phyloP scores from a whole-genome alignment of 306 rosid genomes.

The Glycine soja region DNA sequence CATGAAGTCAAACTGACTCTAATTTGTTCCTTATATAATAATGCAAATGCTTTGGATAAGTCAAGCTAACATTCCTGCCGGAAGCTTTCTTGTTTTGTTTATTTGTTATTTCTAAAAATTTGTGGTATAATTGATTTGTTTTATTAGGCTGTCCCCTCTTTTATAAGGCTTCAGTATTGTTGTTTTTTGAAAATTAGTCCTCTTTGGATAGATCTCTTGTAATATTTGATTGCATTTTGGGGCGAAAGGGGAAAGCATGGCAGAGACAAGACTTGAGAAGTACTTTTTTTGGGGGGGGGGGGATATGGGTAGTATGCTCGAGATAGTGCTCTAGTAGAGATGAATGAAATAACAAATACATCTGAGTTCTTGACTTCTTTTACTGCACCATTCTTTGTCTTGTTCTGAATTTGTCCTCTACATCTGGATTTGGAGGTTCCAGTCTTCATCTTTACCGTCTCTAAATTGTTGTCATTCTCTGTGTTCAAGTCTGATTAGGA shows the following conservation, averaged over 20 bases:
- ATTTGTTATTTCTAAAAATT: not conserved
- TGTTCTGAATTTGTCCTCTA: not conserved
- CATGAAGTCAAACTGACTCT: conserved; percentile 37
- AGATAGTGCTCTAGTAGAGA: too few species aligned
- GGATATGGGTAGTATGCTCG: too few species aligned
- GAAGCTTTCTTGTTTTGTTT: conserved; percentile 30
- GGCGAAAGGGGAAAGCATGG: conserved; percentile 1
- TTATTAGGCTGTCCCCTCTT: not conserved
- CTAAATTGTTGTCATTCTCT: not conserved
- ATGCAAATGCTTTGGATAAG: conserved; percentile 42
- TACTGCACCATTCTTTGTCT: not conserved
- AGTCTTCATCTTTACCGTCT: not conserved
- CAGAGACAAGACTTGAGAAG: not conserved
- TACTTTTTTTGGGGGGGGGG: not conserved
- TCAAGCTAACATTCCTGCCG: conserved; percentile 4
- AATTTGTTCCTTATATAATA: conserved; percentile 38
- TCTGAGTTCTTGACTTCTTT: not conserved
- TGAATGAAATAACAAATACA: too few species aligned
- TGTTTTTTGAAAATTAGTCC: not conserved
- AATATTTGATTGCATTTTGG: conserved; percentile 21
- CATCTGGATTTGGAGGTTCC: not conserved
- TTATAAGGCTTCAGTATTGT: not conserved
- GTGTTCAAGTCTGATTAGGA: not conserved
- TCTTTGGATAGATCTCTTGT: not conserved
- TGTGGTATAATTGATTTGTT: conserved; percentile 13